Evolutionary conservation across 306 rosid genomes (phyloP), one percentile per base, ranked within the genome.

Genomic region (Hippophae gyantsensis): DNA sequence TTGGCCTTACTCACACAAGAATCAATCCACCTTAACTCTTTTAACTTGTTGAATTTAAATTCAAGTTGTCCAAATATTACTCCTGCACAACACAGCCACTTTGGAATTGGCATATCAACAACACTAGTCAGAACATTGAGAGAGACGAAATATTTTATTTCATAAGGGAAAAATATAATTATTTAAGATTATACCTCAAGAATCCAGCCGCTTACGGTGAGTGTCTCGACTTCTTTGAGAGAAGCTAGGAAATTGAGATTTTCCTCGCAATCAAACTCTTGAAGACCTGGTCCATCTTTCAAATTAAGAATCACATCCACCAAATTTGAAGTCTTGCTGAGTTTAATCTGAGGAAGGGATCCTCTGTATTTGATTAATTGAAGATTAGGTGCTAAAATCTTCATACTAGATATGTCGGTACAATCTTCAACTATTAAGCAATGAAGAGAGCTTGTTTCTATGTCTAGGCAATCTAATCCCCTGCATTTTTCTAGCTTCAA

Each of bases 1-100:
- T 60, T 79, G 74, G 72, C 81, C 61, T 87, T 87, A 61, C 49
- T 77, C 48, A 85, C 74, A 63, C 78, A 77, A 60, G 14, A 32
- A 58, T 60, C 57, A 52, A 72, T 72, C 71, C 62, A 72, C 11
- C 42, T 47, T 42, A 72, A 8, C 23, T 55, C 62, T 53, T 41
- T 65, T 14, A 72, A 52, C 25, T 54, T 42, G 63, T 65, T 54
- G 58, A 72, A 60, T 51, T 65, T 43, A 51, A 72, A 59, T 23
- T 54, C 54, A 42, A 72, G 71, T 46, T 13, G 6, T 13, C 48
- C 62, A 43, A 72, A 72, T 7, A 65, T 65, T 45, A 71, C 71
- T 48, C 76, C 71, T 4, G 43, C 58, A 23, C 48, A 64, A 65
- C 71, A 72, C 63, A 60, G 41, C 67, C 71, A 72, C 76, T 64